Conservation (phyloP, 2,329 filamentous ascomycete genomes). For the Chalara sp. region DNA sequence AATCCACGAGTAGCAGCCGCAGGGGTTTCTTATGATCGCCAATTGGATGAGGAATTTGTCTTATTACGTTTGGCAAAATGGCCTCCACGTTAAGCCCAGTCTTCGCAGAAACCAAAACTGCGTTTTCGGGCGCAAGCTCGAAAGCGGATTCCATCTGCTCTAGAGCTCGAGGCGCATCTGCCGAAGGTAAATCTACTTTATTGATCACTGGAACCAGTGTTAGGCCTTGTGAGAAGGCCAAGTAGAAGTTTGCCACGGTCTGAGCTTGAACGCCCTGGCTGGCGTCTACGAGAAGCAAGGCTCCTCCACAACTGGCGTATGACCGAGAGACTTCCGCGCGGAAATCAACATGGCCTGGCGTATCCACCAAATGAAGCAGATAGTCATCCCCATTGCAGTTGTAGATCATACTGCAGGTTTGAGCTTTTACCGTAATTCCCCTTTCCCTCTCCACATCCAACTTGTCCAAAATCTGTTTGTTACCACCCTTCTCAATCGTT, state of each 20-base stretch:
- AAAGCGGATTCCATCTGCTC: conserved; percentile 82
- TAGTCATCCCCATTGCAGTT: conserved; percentile 82
- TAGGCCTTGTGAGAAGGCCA: conserved; percentile 88
- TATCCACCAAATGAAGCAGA: conserved; percentile 90
- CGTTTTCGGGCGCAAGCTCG: conserved; percentile 74
- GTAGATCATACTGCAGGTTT: conserved; percentile 98
- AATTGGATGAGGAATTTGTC: conserved; percentile 72
- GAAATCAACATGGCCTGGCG: conserved; percentile 96
- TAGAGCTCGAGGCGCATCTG: conserved; percentile 79
- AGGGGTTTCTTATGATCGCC: conserved; percentile 69
- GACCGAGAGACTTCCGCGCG: conserved; percentile 91
- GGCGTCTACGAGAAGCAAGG: conserved; percentile 86
- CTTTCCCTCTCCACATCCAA: conserved; percentile 93
- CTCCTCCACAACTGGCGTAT: conserved; percentile 93
- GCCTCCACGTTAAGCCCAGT: conserved; percentile 81
- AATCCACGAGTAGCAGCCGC: conserved; percentile 85
- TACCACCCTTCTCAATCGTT: conserved; percentile 77
- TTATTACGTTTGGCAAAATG: conserved; percentile 80
- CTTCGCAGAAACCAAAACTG: conserved; percentile 81
- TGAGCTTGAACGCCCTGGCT: conserved; percentile 96
- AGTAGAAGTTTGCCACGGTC: conserved; percentile 97
- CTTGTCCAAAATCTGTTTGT: conserved; percentile 96
- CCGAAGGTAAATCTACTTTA: conserved; percentile 89
- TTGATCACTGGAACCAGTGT: conserved; percentile 88
- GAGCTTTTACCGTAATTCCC: conserved; percentile 97